Base-by-base conservation (phyloP, 257 asterid genomes). In the Salvia rosmarinus region DNA sequence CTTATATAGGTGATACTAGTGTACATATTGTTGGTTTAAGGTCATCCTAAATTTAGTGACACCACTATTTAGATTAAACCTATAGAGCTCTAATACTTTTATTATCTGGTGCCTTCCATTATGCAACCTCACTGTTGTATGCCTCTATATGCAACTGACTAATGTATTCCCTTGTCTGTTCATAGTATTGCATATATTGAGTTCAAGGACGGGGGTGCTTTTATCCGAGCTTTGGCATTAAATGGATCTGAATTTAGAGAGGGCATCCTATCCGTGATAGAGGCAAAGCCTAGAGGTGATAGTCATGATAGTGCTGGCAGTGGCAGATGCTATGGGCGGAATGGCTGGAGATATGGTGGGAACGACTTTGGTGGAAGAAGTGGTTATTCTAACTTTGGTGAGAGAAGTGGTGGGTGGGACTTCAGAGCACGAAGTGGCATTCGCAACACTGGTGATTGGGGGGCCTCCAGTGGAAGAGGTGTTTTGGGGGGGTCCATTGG, bases 151-250 rank as follows among this genome's bases (percentile, higher is more conserved):
- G 57, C 40, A 42, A 44, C 47, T 61, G 37, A 35, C 66, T 67
- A 32, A 59, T 57, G 34, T 61, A 60, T 20, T 52, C 42, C 17
- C 12, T 71, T 35, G 3, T 67, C 67, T 61, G 8, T 37, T 13
- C 46, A 46, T 86, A 91, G 99, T 77, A 80, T 94, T 35, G 96
- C 96, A 21, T 91, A 81, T 77, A 49, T 94, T 5, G 83, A 84
- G 54, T 94, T 91, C 43, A 58, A 73, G 28, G 88, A 85, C 64
- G 40, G 46, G 11, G 81, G 64, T 52, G 86, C 81, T 34, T 30
- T 82, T 16, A 80, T 68, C 82, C 75, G 82, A 71, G 99, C 99
- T 12, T 62, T 91, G 68, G 85, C 80, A 68, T 74, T 85, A 9
- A 73, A 88, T 73, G 80, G 88, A 10, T 86, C 95, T 6, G 70